Percentiles rank a stretch among this genome's conserved stretches.
phyloP scores from a whole-genome alignment of 176 grass and related monocot species.

The Poa annua region DNA sequence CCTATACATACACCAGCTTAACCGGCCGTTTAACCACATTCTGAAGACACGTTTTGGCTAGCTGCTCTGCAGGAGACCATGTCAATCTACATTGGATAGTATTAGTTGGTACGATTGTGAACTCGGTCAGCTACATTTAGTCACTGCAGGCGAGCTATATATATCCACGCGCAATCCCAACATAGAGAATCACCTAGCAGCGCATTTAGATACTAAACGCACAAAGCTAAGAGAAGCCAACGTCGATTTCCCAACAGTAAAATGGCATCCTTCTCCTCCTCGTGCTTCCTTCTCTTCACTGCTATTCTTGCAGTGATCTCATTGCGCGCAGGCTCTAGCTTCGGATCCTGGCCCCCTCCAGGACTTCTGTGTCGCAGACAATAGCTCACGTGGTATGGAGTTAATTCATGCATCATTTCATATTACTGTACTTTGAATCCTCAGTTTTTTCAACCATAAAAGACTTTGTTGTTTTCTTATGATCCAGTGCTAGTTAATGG shows the following conservation, averaged over 20 bases:
- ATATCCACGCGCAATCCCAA: background rate
- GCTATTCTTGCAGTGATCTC: constrained; percentile 20
- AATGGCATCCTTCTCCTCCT: background rate
- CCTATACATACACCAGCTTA: background rate
- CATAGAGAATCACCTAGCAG: background rate
- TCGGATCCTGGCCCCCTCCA: constrained; percentile 23
- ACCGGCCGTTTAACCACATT: background rate
- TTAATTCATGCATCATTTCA: background rate
- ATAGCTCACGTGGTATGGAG: constrained; percentile 8
- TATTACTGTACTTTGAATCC: background rate
- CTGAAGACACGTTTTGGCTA: background rate
- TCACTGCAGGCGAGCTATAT: background rate
- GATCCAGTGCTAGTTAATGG: background rate
- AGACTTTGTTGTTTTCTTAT: background rate
- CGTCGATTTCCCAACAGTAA: background rate
- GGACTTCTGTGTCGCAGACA: constrained; percentile 35
- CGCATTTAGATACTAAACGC: background rate
- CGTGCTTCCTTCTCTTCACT: background rate
- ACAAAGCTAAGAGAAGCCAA: background rate
- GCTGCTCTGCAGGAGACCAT: background rate
- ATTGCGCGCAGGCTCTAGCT: background rate
- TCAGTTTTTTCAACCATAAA: background rate
- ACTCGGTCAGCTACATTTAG: background rate
- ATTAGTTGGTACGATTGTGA: background rate
- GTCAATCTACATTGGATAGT: background rate